These are phyloP conservation scores for Plasmodiophora brassicae DNA, from an alignment of 208 protist genomes.

Conservation along the genomic window DNA sequence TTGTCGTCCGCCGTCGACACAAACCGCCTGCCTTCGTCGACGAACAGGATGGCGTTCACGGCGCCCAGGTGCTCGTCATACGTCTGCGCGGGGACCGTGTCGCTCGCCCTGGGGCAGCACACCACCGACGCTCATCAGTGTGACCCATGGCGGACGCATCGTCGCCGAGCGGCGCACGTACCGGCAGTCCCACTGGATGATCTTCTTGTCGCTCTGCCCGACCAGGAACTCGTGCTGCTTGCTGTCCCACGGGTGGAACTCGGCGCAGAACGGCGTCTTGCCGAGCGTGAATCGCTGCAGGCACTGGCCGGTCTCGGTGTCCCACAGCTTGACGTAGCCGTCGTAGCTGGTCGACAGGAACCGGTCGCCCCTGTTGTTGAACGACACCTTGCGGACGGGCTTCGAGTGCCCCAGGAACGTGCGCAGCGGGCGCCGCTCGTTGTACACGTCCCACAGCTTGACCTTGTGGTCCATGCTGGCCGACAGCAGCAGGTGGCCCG, in stretches of 20 bases:
- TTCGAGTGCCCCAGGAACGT: conserved; percentile 79
- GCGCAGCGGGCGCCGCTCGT: conserved; percentile 69
- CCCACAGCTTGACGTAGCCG: conserved; percentile 73
- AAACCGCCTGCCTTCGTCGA: conserved; percentile 55
- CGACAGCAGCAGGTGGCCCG: conserved; percentile 85
- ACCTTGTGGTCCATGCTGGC: conserved; percentile 74
- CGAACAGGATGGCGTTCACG: conserved; percentile 24
- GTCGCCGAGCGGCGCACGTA: conserved; percentile 63
- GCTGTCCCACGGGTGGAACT: conserved; percentile 64
- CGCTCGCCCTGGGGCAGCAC: too few relatives aligned
- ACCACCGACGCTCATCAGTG: too few relatives aligned
- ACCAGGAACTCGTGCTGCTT: conserved; percentile 66
- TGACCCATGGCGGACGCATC: too few relatives aligned
- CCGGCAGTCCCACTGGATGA: conserved; percentile 50
- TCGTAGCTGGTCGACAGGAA: conserved; percentile 85
- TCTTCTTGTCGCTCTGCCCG: conserved; percentile 64
- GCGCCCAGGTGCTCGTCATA: conserved; percentile 90
- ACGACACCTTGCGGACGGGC: conserved; percentile 79
- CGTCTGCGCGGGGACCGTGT: conserved; percentile 61
- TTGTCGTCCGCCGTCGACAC: conserved; percentile 89
- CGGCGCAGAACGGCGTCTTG: conserved; percentile 64
- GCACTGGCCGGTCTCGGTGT: conserved; percentile 79
- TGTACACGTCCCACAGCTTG: conserved; percentile 78
- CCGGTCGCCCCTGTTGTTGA: conserved; percentile 69
- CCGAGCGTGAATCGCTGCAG: conserved; percentile 65